phyloP scores from a whole-genome alignment of 1,284 basidiomycete genomes.

The Trametes versicolor region DNA sequence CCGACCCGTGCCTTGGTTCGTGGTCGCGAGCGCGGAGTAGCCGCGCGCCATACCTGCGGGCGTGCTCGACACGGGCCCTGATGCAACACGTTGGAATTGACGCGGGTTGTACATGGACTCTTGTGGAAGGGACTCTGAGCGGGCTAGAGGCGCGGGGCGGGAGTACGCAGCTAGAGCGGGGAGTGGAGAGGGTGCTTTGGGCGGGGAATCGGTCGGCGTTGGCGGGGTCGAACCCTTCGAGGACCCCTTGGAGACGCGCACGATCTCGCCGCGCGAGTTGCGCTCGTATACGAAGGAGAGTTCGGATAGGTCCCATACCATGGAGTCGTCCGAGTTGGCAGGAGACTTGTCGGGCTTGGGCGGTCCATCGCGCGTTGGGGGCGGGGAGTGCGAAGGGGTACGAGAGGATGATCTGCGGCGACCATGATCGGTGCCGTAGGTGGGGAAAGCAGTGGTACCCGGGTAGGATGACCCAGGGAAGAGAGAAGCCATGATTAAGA shows the following conservation, averaged over 20 bases:
- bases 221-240: conserved; percentile 51
- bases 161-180: conserved; percentile 31
- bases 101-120: conserved; percentile 46
- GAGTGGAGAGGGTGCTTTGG: conserved; percentile 46
- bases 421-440: conserved; percentile 18
- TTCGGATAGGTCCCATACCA: conserved; percentile 51
- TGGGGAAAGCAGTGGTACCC: conserved; percentile 17
- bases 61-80: conserved; percentile 54
- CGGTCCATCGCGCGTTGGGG: conserved; percentile 27
- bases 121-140: conserved; percentile 65
- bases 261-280: conserved; percentile 66
- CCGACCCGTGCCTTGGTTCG: conserved; percentile 48
- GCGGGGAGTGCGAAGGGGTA: conserved; percentile 29
- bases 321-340: conserved; percentile 38
- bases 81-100: conserved; percentile 70
- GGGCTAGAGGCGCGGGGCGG: conserved; percentile 63
- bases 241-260: conserved; percentile 60
- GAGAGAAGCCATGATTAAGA: conserved; percentile 17
- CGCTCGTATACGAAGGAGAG: conserved; percentile 76
- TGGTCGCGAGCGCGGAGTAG: conserved; percentile 35
- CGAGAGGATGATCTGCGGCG: conserved; percentile 21
- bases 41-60: conserved; percentile 45
- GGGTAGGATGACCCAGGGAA: conserved; percentile 12
- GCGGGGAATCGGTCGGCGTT: conserved; percentile 48
- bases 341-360: conserved; percentile 29